A percentile compares a stretch with the other conserved stretches of the same genome.
Evolutionary conservation across 306 rosid genomes (phyloP).

Genomic region (Quercus gilva): DNA sequence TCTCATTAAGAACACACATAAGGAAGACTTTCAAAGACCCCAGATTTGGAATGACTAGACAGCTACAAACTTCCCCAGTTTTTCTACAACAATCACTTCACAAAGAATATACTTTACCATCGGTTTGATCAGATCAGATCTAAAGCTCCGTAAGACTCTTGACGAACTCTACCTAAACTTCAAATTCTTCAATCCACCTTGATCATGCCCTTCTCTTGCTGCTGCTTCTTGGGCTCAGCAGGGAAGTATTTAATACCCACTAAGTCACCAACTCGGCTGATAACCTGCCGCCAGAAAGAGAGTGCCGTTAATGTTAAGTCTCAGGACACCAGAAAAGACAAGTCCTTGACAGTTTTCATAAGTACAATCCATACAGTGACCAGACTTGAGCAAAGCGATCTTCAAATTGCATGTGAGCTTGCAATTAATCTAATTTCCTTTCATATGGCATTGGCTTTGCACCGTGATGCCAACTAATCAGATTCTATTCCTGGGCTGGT

Average conservation of each 20-base stretch:
- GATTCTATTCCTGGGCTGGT: not conserved
- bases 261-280: conserved; percentile 74
- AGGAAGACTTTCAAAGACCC: not conserved
- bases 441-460: not conserved
- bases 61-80: not conserved
- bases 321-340: not conserved
- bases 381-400: not conserved
- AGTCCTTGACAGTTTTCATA: not conserved
- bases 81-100: not conserved
- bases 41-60: not conserved
- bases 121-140: not conserved
- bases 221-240: conserved; percentile 62
- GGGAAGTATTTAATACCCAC: conserved; percentile 90
- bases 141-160: not conserved
- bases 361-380: not conserved
- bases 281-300: conserved; percentile 45
- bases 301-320: not conserved
- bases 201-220: conserved; percentile 14
- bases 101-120: not conserved
- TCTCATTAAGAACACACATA: not conserved
- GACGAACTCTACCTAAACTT: not conserved
- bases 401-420: not conserved
- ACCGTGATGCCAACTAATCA: not conserved
- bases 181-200: conserved; percentile 22
- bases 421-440: too few species aligned